Evolutionary conservation across 306 rosid genomes (phyloP).

Genomic region (Begonia loranthoides): DNA sequence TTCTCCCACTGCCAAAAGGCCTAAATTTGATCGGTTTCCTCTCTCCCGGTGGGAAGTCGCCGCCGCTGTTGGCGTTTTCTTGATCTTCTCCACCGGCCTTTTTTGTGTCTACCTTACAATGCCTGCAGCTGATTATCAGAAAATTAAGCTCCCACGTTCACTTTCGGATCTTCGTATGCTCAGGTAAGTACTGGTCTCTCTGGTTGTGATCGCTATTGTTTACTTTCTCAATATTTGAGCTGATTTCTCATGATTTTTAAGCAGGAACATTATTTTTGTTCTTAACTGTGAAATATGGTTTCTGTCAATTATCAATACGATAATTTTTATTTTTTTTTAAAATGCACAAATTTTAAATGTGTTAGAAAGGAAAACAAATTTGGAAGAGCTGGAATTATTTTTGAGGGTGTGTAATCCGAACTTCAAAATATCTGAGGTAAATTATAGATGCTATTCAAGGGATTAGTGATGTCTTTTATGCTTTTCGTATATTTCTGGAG

Average conservation of each 20-base stretch:
- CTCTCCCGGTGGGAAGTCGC: constrained; percentile 53
- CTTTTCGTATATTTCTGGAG: too few species aligned
- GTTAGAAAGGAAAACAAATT: too few species aligned
- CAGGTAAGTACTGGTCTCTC: constrained; percentile 31
- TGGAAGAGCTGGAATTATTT: too few species aligned
- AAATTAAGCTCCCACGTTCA: constrained; percentile 71
- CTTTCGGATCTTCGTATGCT: constrained; percentile 79
- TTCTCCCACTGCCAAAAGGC: constrained; percentile 54
- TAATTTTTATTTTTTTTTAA: too few species aligned
- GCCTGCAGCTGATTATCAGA: constrained; percentile 53
- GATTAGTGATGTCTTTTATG: too few species aligned
- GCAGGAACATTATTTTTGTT: too few species aligned
- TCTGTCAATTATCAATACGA: too few species aligned
- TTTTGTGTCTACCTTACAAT: constrained; percentile 68
- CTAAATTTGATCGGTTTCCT: constrained; percentile 48
- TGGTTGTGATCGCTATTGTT: not conserved
- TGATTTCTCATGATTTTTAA: not conserved
- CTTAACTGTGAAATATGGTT: too few species aligned
- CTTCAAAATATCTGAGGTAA: too few species aligned
- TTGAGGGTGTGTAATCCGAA: too few species aligned
- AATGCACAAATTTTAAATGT: too few species aligned
- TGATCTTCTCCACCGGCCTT: constrained; percentile 53
- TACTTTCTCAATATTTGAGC: not conserved
- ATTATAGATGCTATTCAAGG: too few species aligned
- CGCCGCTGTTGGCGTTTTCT: constrained; percentile 40